These are phyloP conservation scores for Santalum album DNA, from an alignment of 164 flowering plant genomes.

Conservation along the genomic window DNA sequence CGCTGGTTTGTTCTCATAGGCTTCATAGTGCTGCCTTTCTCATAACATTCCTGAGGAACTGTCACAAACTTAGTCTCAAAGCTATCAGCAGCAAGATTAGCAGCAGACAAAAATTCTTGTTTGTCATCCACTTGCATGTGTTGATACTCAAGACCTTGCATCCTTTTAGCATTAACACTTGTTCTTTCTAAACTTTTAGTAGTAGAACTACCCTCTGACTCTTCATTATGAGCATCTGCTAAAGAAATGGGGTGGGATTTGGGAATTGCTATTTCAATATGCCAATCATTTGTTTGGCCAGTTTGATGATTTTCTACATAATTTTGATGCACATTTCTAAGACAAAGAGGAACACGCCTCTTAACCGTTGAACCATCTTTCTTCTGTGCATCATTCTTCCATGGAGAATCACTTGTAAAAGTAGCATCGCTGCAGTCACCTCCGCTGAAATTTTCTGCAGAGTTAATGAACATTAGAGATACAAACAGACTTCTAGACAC, in stretches of 20 bases:
- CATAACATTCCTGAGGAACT: conserved; percentile 25
- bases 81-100: conserved; percentile 32
- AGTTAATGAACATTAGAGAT: conserved; percentile 1
- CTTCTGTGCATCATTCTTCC: conserved; percentile 29
- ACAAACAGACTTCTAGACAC: neutral
- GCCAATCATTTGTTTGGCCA: conserved; percentile 54
- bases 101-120: conserved; percentile 49
- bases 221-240: conserved; percentile 39
- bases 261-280: conserved; percentile 59
- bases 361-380: conserved; percentile 24
- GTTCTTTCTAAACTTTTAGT: conserved; percentile 39
- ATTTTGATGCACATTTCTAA: conserved; percentile 33
- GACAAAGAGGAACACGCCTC: conserved; percentile 41
- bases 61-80: conserved; percentile 35
- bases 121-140: conserved; percentile 47
- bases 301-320: conserved; percentile 20
- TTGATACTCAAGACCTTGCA: conserved; percentile 31
- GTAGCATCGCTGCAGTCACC: conserved; percentile 43
- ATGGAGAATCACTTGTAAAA: conserved; percentile 36
- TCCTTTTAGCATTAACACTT: conserved; percentile 22
- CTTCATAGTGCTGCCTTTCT: conserved; percentile 22
- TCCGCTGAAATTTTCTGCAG: conserved; percentile 50
- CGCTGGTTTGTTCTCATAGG: conserved; percentile 19
- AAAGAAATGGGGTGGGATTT: conserved; percentile 22
- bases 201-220: conserved; percentile 58